These are phyloP conservation scores for Penicillium salamii DNA, from an alignment of 495 filamentous ascomycete genomes.

Conservation along the genomic window DNA sequence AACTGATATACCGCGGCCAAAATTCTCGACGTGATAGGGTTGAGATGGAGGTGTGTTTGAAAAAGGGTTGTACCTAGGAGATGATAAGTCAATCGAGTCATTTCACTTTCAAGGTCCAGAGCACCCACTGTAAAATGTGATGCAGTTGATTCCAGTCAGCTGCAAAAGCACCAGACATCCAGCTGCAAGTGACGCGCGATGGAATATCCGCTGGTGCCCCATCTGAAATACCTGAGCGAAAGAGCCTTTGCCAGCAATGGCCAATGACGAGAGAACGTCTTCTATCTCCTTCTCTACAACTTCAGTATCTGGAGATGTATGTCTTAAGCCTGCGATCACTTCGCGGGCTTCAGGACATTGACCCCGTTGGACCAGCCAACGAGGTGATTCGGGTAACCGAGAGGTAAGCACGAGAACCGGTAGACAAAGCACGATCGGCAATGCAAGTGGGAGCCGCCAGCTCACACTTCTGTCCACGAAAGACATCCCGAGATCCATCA, in stretches of 20 bases:
- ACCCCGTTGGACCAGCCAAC: constrained; percentile 52
- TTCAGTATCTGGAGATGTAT: constrained; percentile 17
- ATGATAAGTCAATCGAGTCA: background rate
- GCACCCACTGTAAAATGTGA: constrained; percentile 48
- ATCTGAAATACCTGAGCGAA: constrained; percentile 16
- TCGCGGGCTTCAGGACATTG: constrained; percentile 46
- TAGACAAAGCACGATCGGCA: constrained; percentile 55
- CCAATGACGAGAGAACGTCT: constrained; percentile 33
- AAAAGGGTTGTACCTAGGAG: constrained; percentile 10
- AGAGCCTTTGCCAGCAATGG: constrained; percentile 7
- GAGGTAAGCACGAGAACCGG: constrained; percentile 55
- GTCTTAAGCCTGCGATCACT: constrained; percentile 27
- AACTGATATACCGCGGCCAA: constrained; percentile 20
- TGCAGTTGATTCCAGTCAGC: constrained; percentile 56
- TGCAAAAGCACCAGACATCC: constrained; percentile 45
- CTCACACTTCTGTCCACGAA: constrained; percentile 35
- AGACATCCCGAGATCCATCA: constrained; percentile 41
- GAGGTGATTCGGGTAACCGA: constrained; percentile 57
- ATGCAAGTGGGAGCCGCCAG: constrained; percentile 43
- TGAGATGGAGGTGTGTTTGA: constrained; percentile 13
- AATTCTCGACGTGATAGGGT: constrained; percentile 11
- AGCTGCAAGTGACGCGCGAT: constrained; percentile 23
- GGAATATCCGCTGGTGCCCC: constrained; percentile 22
- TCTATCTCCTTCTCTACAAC: constrained; percentile 29
- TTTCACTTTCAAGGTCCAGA: no score